Base-by-base conservation (phyloP, 805 yeast species). In the Scheffersomyces coipomensis region DNA sequence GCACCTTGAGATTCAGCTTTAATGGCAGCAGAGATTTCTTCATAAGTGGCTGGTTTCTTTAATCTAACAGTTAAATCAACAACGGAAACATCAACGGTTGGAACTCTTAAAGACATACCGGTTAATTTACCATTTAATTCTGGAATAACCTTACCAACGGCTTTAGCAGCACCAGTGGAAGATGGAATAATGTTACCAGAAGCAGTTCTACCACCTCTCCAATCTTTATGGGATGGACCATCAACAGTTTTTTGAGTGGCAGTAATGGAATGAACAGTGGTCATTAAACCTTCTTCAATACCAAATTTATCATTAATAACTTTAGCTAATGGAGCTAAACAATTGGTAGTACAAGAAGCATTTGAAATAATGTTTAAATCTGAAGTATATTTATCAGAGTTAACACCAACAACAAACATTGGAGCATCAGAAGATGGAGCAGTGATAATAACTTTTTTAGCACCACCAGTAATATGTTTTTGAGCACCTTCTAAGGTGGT, bases 121-220 rank as follows among this genome's bases (percentile, higher is more conserved):
- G 96, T 88, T 69, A 88, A 83, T 77, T 87, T 88, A 63, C 96
- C 96, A 73, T 84, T 83, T 60, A 88, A 79, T 60, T 76, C 83
- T 52, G 96, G 96, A 60, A 88, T 83, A 58, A 88, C 96, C 81
- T 87, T 87, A 69, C 96, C 96, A 58, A 88, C 96, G 52, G 96
- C 96, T 83, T 88, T 88, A 62, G 96, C 96, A 60, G 96, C 96
- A 82, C 96, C 96, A 49, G 96, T 88, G 49, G 96, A 85, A 29
- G 95, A 87, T 63, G 96, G 96, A 56, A 88, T 88, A 69, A 88
- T 86, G 85, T 88, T 88, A 65, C 90, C 95, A 48, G 91, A 84
- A 65, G 96, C 96, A 57, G 96, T 85, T 78, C 96, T 85, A 70
- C 96, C 96, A 68, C 96, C 96, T 82, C 96, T 85, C 96, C 96